Percentiles rank a stretch among this genome's conserved stretches.
phyloP scores from a whole-genome alignment of 305 asterid species.

The Fraxinus latifolia region DNA sequence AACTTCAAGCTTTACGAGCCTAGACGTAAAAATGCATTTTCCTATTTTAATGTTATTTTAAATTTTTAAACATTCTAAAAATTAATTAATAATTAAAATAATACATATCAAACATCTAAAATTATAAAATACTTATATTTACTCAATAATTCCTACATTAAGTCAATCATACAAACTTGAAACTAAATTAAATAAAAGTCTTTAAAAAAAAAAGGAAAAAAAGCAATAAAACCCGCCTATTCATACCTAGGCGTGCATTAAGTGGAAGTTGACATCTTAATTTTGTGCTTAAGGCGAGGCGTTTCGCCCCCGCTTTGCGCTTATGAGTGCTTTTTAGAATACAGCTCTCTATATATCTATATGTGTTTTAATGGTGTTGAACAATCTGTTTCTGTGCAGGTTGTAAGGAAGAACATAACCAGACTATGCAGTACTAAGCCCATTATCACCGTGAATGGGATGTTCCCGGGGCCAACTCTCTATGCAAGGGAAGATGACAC shows the following conservation, averaged over 20 bases:
- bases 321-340: not conserved
- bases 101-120: not conserved
- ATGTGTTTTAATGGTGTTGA: not conserved
- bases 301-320: not conserved
- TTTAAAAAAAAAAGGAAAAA: too few species aligned
- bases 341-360: not conserved
- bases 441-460: slow-evolving; percentile 55
- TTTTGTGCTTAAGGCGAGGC: not conserved
- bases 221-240: not conserved
- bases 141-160: not conserved
- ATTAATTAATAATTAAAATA: too few species aligned
- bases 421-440: slow-evolving; percentile 52
- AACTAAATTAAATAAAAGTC: not conserved
- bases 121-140: too few species aligned
- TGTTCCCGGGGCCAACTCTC: slow-evolving; percentile 68
- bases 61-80: not conserved
- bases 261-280: not conserved
- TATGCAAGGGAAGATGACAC: slow-evolving; percentile 65
- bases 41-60: too few species aligned
- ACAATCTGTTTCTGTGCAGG: slow-evolving; percentile 29
- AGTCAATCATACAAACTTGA: not conserved
- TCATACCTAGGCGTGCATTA: not conserved
- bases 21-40: not conserved
- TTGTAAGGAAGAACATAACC: slow-evolving; percentile 43
- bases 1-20: not conserved